Conservation (phyloP, 257 asterid genomes). For the Fraxinus pennsylvanica region DNA sequence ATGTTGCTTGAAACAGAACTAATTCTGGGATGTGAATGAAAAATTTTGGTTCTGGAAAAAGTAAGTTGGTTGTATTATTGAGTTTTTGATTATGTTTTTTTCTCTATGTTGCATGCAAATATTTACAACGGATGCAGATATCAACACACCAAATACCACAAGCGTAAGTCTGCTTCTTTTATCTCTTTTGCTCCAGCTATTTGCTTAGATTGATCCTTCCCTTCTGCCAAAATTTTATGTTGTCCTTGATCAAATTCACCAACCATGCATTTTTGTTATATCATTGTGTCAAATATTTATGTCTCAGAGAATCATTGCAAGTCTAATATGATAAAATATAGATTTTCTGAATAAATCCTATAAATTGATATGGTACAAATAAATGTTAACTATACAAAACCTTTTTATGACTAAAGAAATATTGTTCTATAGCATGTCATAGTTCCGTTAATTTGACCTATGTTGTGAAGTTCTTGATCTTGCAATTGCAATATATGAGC, state of each 20-base stretch:
- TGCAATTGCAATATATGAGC: neutral
- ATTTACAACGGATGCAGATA: conserved; percentile 61
- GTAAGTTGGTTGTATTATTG: conserved; percentile 1
- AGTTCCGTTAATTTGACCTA: neutral
- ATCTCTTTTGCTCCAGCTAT: conserved; percentile 16
- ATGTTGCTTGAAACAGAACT: conserved; percentile 13
- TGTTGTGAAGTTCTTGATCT: neutral
- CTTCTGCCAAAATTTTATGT: neutral
- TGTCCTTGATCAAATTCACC: neutral
- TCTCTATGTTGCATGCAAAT: conserved; percentile 50
- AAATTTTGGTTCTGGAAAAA: neutral
- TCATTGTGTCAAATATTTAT: neutral
- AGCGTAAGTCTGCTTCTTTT: conserved; percentile 69
- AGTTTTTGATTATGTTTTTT: conserved; percentile 33
- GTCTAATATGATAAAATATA: neutral
- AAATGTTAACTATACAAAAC: neutral
- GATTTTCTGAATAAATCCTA: neutral
- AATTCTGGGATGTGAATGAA: conserved; percentile 2
- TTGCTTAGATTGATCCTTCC: neutral
- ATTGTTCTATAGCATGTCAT: neutral
- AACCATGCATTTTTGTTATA: neutral
- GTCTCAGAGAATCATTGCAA: neutral
- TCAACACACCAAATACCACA: conserved; percentile 98
- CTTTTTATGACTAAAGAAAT: neutral
- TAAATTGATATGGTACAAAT: neutral